These are phyloP conservation scores for Forsythia viridissima DNA, from an alignment of 257 asterid genomes.

Conservation along the genomic window DNA sequence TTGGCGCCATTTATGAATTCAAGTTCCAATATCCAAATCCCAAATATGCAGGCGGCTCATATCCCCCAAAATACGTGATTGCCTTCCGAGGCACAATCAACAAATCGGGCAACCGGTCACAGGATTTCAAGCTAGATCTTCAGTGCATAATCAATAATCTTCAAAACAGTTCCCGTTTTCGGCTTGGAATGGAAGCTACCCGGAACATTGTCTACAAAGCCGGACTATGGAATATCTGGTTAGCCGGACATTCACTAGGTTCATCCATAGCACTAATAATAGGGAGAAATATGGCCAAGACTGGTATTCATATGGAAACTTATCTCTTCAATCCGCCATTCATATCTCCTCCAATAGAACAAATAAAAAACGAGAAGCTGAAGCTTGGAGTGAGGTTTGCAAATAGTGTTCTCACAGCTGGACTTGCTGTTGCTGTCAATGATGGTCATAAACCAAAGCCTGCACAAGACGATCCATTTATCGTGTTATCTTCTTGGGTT, in stretches of 20 bases:
- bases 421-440: constrained; percentile 51
- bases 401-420: constrained; percentile 52
- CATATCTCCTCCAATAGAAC: constrained; percentile 56
- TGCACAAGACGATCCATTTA: constrained; percentile 30
- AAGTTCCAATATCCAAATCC: constrained; percentile 24
- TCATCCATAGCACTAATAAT: constrained; percentile 63
- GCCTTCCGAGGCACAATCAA: constrained; percentile 74
- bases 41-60: constrained; percentile 13
- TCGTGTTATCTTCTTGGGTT: constrained; percentile 52
- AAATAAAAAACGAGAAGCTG: constrained; percentile 43
- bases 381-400: constrained; percentile 55
- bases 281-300: constrained; percentile 47
- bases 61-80: constrained; percentile 51
- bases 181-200: constrained; percentile 33
- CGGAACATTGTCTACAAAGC: constrained; percentile 12
- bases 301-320: constrained; percentile 46
- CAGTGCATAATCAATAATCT: constrained; percentile 46
- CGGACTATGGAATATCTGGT: constrained; percentile 48
- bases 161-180: constrained; percentile 49
- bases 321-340: constrained; percentile 80
- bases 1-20: constrained; percentile 61
- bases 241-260: constrained; percentile 80
- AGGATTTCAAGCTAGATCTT: constrained; percentile 62
- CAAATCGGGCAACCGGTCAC: constrained; percentile 41
- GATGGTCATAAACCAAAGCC: constrained; percentile 8